These are phyloP conservation scores for Umbelopsis sp. DNA, from an alignment of 192 early-diverging fungal genomes.

Conservation along the genomic window DNA sequence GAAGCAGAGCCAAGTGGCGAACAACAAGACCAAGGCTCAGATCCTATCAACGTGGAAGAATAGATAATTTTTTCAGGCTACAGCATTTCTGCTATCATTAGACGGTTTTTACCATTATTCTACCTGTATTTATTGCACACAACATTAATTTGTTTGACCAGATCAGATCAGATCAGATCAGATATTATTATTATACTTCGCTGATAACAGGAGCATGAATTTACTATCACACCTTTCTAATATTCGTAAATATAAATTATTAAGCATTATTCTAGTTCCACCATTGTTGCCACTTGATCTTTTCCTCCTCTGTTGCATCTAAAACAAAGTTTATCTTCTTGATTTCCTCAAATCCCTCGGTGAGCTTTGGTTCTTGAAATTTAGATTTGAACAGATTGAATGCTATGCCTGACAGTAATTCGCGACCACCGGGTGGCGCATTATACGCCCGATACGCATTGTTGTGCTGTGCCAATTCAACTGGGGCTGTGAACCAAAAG, in stretches of 20 bases:
- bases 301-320: constrained; percentile 51
- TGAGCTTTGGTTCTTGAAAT: constrained; percentile 47
- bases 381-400: constrained; percentile 51
- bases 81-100: no score
- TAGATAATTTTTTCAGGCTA: no score
- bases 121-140: no score
- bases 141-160: no score
- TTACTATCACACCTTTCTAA: background rate
- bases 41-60: no score
- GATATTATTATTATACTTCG: no score
- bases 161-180: no score
- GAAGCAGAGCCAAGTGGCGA: no score
- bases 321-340: constrained; percentile 60
- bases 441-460: constrained; percentile 66
- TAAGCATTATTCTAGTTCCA: constrained; percentile 36
- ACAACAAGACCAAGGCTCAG: no score
- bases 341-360: constrained; percentile 67
- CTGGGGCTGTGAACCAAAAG: constrained; percentile 60
- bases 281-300: constrained; percentile 58
- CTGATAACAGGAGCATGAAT: no score
- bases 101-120: no score
- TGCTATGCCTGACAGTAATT: constrained; percentile 56
- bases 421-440: background rate
- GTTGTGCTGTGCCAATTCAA: constrained; percentile 77
- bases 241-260: background rate